A percentile compares a stretch with the other conserved stretches of the same genome.
phyloP scores from a whole-genome alignment of 805 yeast species.

The Lachancea nothofagi region DNA sequence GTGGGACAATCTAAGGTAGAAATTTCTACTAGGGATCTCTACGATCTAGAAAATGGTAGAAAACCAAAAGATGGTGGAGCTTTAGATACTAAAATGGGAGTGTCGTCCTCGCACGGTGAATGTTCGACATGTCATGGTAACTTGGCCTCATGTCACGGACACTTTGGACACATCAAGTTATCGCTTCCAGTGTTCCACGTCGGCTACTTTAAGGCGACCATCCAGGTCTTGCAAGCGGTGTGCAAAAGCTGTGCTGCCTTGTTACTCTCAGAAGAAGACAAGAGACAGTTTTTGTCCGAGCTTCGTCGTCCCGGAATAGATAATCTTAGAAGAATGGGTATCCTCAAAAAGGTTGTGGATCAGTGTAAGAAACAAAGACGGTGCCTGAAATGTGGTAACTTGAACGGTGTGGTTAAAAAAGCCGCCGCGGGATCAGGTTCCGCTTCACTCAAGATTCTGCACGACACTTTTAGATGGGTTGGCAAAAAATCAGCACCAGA shows the following conservation, averaged over 20 bases:
- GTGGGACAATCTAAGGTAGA: slow-evolving; percentile 93
- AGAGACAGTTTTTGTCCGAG: slow-evolving; percentile 66
- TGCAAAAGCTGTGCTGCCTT: slow-evolving; percentile 86
- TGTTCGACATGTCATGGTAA: slow-evolving; percentile 91
- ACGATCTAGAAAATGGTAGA: slow-evolving; percentile 85
- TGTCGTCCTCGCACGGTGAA: slow-evolving; percentile 75
- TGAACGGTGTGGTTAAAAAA: slow-evolving; percentile 95
- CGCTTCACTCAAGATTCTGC: slow-evolving; percentile 91
- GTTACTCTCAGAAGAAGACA: slow-evolving; percentile 65
- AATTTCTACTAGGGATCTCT: slow-evolving; percentile 83
- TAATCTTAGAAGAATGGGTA: slow-evolving; percentile 85
- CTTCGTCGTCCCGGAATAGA: slow-evolving; percentile 84
- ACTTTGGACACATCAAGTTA: slow-evolving; percentile 89
- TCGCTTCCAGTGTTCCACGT: slow-evolving; percentile 97
- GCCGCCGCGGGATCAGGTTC: slow-evolving; percentile 89
- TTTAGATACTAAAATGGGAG: slow-evolving; percentile 89
- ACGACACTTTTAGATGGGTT: slow-evolving; percentile 91
- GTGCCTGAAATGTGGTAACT: slow-evolving; percentile 78
- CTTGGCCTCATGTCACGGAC: slow-evolving; percentile 95
- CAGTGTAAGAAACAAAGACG: slow-evolving; percentile 95
- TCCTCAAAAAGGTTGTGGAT: slow-evolving; percentile 73
- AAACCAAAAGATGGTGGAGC: slow-evolving; percentile 83
- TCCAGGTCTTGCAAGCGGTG: slow-evolving; percentile 80
- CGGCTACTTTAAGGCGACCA: slow-evolving; percentile 90
- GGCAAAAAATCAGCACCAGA: slow-evolving; percentile 88